phyloP scores from a whole-genome alignment of 2,329 filamentous ascomycete species.

The Alternaria burnsii region DNA sequence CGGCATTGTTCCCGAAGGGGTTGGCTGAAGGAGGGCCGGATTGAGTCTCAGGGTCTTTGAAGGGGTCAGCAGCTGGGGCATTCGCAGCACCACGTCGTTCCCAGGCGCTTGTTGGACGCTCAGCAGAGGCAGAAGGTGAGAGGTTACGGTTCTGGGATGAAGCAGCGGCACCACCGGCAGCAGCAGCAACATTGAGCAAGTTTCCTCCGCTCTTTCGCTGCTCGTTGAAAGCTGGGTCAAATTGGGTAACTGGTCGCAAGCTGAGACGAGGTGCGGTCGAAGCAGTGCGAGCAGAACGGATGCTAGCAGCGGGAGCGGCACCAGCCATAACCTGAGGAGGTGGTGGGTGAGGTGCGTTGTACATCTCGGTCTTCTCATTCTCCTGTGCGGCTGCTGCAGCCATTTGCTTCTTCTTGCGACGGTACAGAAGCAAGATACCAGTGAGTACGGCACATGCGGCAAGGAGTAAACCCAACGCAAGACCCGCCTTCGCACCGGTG shows the following conservation, averaged over 20 bases:
- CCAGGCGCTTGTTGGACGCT: conserved; percentile 47
- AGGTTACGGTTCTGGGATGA: conserved; percentile 30
- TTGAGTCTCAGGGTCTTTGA: conserved; percentile 60
- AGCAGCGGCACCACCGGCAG: conserved; percentile 34
- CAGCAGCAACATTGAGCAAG: conserved; percentile 44
- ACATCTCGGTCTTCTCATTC: conserved; percentile 54
- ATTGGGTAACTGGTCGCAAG: conserved; percentile 83
- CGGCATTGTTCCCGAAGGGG: conserved; percentile 59
- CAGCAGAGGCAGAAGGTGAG: conserved; percentile 21
- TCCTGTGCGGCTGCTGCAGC: conserved; percentile 47
- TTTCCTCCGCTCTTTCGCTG: conserved; percentile 53
- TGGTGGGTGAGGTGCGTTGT: conserved; percentile 38
- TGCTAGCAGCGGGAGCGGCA: conserved; percentile 42
- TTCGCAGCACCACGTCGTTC: conserved; percentile 50
- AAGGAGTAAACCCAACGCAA: conserved; percentile 82
- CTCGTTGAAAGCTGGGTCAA: conserved; percentile 72
- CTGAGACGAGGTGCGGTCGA: conserved; percentile 80
- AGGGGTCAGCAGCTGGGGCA: conserved; percentile 70
- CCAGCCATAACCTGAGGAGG: conserved; percentile 32
- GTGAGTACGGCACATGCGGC: conserved; percentile 71
- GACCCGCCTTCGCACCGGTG: conserved; percentile 73
- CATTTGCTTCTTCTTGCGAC: conserved; percentile 72
- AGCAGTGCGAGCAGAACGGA: conserved; percentile 56
- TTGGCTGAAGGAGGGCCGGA: conserved; percentile 60
- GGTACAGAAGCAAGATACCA: conserved; percentile 76